Evolutionary conservation across 1,284 basidiomycete genomes (phyloP).

Genomic region (Heterobasidion parviporum): DNA sequence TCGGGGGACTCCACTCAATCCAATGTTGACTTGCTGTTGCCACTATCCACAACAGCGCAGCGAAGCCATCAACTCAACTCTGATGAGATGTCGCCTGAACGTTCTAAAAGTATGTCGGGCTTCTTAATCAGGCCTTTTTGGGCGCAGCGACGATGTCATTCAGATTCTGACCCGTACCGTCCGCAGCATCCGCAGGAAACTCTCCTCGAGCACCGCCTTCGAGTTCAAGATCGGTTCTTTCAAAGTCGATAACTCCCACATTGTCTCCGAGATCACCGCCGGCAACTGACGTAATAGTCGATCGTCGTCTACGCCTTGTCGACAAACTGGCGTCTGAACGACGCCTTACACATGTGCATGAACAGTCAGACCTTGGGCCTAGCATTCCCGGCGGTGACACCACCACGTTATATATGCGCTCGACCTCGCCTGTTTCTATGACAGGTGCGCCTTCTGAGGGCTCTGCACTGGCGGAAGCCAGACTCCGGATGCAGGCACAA

Average conservation of each 20-base stretch:
- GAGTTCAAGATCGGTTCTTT: not conserved
- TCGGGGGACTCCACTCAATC: not conserved
- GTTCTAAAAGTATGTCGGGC: not conserved
- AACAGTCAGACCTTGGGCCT: not conserved
- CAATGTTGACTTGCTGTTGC: not conserved
- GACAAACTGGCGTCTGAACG: conserved; percentile 39
- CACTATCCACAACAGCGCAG: not conserved
- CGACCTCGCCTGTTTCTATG: conserved; percentile 2
- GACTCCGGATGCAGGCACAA: conserved; percentile 39
- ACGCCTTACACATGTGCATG: conserved; percentile 12
- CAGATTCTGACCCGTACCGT: not conserved
- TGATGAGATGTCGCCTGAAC: not conserved
- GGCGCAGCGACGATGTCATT: not conserved
- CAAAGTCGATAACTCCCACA: not conserved
- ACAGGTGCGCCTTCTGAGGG: not conserved
- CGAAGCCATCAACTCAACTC: not conserved
- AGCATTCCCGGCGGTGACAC: not conserved
- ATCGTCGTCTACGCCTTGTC: conserved; percentile 32
- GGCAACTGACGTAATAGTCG: conserved; percentile 2
- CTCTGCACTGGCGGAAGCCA: conserved; percentile 26
- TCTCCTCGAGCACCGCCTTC: not conserved
- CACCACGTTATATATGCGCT: not conserved
- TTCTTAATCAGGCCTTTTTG: not conserved
- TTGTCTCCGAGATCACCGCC: not conserved
- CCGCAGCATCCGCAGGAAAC: not conserved